Evolutionary conservation across 345 rosid genomes (phyloP).

Genomic region (Citrus australasica): DNA sequence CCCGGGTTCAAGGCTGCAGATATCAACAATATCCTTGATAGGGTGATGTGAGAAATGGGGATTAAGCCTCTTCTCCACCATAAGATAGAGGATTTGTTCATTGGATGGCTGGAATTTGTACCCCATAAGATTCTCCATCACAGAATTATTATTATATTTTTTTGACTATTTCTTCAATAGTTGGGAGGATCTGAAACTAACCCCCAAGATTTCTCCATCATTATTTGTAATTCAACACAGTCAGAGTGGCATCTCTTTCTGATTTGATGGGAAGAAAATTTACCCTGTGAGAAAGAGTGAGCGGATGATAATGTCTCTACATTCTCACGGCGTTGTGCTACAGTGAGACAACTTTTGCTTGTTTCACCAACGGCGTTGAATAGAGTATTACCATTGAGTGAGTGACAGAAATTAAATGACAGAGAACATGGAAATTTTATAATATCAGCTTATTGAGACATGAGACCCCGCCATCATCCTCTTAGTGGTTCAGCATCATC

Average conservation of each 20-base stretch:
- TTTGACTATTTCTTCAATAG: neutral
- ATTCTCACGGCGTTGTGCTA: neutral
- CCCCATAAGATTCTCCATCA: neutral
- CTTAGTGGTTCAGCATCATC: too few relatives aligned
- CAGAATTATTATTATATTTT: neutral
- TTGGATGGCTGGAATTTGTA: conserved; percentile 24
- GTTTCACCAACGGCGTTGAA: neutral
- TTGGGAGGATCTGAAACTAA: neutral
- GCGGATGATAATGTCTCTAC: neutral
- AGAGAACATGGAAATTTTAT: too few relatives aligned
- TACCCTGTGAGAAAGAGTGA: neutral
- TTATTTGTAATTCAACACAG: too few relatives aligned
- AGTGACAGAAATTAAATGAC: too few relatives aligned
- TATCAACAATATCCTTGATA: too few relatives aligned
- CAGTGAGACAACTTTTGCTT: neutral
- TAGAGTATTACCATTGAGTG: neutral
- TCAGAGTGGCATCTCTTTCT: neutral
- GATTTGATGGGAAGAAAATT: neutral
- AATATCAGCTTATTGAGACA: too few relatives aligned
- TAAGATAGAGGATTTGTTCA: conserved; percentile 17
- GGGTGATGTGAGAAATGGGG: neutral
- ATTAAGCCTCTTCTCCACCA: conserved; percentile 6
- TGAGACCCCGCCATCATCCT: too few relatives aligned
- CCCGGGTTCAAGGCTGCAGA: too few relatives aligned
- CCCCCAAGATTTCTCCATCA: neutral